A percentile compares a stretch with the other conserved stretches of the same genome.
phyloP scores from a whole-genome alignment of 257 asterid genomes.

The Solanum chmielewskii region DNA sequence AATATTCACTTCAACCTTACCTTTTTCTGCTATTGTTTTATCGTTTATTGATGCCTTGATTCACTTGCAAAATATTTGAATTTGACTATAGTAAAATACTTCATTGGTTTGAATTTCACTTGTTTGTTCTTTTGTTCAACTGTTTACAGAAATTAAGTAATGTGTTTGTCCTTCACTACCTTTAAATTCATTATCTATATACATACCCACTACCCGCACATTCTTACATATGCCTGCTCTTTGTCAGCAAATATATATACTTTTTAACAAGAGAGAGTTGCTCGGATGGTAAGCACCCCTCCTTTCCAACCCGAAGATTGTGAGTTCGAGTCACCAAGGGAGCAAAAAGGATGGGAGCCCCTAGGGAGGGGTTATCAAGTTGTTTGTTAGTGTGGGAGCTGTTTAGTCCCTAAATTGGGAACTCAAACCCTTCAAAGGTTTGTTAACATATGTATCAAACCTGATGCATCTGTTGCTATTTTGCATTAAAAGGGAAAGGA shows the following conservation, averaged over 20 bases:
- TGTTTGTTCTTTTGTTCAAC: background rate
- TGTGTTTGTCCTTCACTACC: background rate
- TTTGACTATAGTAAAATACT: background rate
- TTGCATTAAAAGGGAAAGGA: background rate
- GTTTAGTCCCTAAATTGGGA: background rate
- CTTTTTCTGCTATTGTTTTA: background rate
- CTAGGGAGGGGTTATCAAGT: background rate
- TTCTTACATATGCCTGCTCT: background rate
- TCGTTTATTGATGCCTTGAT: background rate
- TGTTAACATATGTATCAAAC: background rate
- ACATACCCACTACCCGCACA: background rate
- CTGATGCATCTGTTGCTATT: background rate
- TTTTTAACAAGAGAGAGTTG: background rate
- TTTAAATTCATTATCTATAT: background rate
- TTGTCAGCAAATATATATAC: background rate
- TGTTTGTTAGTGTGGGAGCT: background rate
- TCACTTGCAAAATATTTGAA: background rate
- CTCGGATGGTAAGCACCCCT: background rate
- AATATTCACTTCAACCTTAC: background rate
- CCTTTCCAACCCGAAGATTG: background rate
- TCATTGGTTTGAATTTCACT: background rate
- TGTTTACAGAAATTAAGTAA: background rate
- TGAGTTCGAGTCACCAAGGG: background rate
- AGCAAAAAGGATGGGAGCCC: background rate
- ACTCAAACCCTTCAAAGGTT: background rate